Percentiles rank a stretch among this genome's conserved stretches.
phyloP scores from a whole-genome alignment of 768 basidiomycete genomes.

The Rhodocollybia butyracea region DNA sequence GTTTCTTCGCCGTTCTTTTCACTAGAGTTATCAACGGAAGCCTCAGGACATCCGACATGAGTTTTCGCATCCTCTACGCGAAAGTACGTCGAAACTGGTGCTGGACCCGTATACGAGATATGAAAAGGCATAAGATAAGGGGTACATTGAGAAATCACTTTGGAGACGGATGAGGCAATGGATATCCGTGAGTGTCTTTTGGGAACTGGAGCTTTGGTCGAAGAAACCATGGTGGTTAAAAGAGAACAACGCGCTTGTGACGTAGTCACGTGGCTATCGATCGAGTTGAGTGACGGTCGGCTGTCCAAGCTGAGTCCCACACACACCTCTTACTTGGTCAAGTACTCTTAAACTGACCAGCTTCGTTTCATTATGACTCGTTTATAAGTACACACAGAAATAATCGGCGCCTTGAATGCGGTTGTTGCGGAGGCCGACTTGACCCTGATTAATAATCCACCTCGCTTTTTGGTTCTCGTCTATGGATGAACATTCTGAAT shows the following conservation, averaged over 20 bases:
- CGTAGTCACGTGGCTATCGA: neutral
- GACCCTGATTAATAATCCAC: too few species aligned
- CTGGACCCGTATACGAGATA: constrained; percentile 65
- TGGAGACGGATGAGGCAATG: neutral
- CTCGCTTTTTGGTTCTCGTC: too few species aligned
- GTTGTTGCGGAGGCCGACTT: too few species aligned
- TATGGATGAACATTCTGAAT: neutral
- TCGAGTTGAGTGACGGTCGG: too few species aligned
- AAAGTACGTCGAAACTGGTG: constrained; percentile 74
- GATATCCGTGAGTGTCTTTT: constrained; percentile 1
- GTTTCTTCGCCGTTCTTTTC: constrained; percentile 5
- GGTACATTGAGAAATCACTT: constrained; percentile 27
- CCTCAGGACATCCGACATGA: constrained; percentile 23
- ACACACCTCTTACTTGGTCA: too few species aligned
- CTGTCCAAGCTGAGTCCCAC: too few species aligned
- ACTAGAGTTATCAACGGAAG: neutral
- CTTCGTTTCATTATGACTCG: too few species aligned
- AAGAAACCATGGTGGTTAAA: neutral
- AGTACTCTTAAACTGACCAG: too few species aligned
- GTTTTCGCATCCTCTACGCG: constrained; percentile 44
- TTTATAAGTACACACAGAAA: too few species aligned
- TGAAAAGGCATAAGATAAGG: constrained; percentile 86
- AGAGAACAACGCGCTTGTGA: neutral
- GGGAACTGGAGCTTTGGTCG: neutral
- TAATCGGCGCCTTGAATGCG: too few species aligned